phyloP scores from a whole-genome alignment of 208 protist species.

The Spironucleus salmonicida region DNA sequence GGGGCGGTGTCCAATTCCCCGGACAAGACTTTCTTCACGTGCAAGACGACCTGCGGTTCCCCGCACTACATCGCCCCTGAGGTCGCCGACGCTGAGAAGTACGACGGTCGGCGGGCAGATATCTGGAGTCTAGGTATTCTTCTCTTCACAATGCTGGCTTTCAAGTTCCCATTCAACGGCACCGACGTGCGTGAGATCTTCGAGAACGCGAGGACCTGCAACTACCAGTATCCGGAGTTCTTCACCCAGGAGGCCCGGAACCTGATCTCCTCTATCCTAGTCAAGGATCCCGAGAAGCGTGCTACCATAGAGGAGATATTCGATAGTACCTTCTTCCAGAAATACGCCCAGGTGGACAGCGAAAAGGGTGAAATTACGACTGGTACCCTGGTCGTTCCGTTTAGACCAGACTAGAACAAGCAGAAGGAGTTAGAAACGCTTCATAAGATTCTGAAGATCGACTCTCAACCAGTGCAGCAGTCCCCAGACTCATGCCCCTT shows the following conservation, averaged over 20 bases:
- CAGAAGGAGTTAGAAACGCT: too few species aligned
- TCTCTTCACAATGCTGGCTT: conserved; percentile 26
- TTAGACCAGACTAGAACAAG: too few species aligned
- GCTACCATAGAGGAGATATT: neutral
- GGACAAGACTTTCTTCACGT: conserved; percentile 11
- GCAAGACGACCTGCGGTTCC: conserved; percentile 32
- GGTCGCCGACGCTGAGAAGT: neutral
- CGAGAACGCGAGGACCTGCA: neutral
- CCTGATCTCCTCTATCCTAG: neutral
- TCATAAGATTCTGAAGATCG: too few species aligned
- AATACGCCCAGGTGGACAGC: neutral
- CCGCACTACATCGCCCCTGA: conserved; percentile 37
- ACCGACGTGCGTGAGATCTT: conserved; percentile 1
- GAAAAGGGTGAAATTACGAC: too few species aligned
- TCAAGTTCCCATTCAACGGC: conserved; percentile 21
- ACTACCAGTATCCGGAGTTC: neutral
- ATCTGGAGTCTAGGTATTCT: conserved; percentile 30
- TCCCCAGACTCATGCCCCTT: too few species aligned
- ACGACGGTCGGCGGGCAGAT: conserved; percentile 23
- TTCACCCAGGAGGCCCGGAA: neutral
- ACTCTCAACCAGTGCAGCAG: too few species aligned
- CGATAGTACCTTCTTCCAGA: neutral
- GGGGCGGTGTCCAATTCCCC: conserved; percentile 1
- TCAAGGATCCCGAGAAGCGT: neutral
- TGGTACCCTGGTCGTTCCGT: too few species aligned